Evolutionary conservation across 2,329 filamentous ascomycete genomes (phyloP).

Genomic region (Pestalotiopsis sp.): DNA sequence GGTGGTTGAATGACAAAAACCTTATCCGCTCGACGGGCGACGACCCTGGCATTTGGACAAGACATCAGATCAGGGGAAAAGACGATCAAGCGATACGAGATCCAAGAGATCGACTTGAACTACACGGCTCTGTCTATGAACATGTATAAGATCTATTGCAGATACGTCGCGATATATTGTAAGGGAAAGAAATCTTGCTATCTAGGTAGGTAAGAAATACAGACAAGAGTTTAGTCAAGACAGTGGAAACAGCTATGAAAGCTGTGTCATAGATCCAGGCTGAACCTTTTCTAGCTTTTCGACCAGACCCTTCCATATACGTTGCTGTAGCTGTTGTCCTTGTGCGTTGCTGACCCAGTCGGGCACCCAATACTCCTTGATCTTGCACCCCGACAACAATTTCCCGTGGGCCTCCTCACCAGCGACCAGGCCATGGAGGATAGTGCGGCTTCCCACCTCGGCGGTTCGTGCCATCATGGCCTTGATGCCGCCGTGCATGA

Average conservation of each 20-base stretch:
- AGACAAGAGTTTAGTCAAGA: background rate
- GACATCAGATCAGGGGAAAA: too few relatives aligned
- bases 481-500: background rate
- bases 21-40: too few relatives aligned
- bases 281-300: conserved; percentile 12
- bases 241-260: background rate
- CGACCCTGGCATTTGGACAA: too few relatives aligned
- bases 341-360: conserved; percentile 18
- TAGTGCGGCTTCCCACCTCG: conserved; percentile 15
- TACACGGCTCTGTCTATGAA: too few relatives aligned
- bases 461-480: conserved; percentile 11
- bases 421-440: conserved; percentile 13
- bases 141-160: too few relatives aligned
- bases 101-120: too few relatives aligned
- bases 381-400: conserved; percentile 17
- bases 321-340: conserved; percentile 11
- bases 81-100: too few relatives aligned
- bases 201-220: background rate
- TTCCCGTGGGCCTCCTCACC: conserved; percentile 17
- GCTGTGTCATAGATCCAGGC: conserved; percentile 14
- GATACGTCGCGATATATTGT: too few relatives aligned
- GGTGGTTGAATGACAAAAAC: too few relatives aligned
- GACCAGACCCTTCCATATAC: conserved; percentile 14
- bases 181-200: background rate
- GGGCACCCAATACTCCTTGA: conserved; percentile 22